Evolutionary conservation across 2,329 filamentous ascomycete genomes (phyloP), one percentile per base, ranked within the genome.

Genomic region (Sclerotinia nivalis): DNA sequence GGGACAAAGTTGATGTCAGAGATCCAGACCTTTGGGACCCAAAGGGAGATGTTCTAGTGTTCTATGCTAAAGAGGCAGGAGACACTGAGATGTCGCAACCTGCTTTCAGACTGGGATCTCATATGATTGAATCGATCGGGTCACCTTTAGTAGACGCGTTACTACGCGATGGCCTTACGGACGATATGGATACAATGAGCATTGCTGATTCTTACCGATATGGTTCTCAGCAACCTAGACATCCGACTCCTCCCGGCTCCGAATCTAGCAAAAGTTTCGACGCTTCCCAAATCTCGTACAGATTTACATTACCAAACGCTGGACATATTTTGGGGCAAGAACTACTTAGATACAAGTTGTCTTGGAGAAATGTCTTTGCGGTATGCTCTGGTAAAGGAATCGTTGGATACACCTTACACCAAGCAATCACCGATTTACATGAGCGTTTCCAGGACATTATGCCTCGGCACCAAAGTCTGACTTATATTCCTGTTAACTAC

Each of bases 331-430:
- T 76, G 74, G 84, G 79, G 75, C 78, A 78, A 25, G 85, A 84
- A 55, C 84, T 84, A 68, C 82, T 84, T 1, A 82, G 87, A 0
- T 83, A 90, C 72, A 87, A 89, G 73, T 83, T 91, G 60, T 89
- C 89, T 0, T 89, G 89, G 0, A 85, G 90, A 28, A 92, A 92
- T 74, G 85, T 91, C 58, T 88, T 92, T 74, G 89, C 89, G 0
- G 79, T 91, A 47, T 78, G 91, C 2, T 89, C 87, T 74, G 84
- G 87, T 66, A 86, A 87, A 31, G 89, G 89, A 0, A 82, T 92
- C 0, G 89, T 92, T 2, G 90, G 90, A 0, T 75, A 87, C 1
- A 88, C 89, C 6, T 78, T 92, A 0, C 86, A 85, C 73, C 87
- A 91, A 73, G 88, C 89, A 49, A 80, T 92, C 7, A 82, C 81